Conservation (phyloP, 495 filamentous ascomycete genomes). For the Talaromyces adpressus region DNA sequence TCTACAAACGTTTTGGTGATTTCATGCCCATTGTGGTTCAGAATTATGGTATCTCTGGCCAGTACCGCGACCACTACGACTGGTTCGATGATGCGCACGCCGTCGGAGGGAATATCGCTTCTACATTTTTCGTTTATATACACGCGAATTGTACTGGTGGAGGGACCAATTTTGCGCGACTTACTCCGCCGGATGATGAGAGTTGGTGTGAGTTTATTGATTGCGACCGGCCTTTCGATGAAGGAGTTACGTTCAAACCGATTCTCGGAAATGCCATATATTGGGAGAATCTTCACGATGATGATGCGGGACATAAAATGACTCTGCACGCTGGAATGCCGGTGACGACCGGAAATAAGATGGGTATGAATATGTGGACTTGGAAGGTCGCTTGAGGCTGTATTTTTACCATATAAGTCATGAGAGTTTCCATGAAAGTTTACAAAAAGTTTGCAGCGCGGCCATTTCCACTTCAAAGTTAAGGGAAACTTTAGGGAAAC, state of each 20-base stretch:
- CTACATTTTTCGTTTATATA: constrained; percentile 2
- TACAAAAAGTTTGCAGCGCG: not conserved
- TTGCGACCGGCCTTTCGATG: constrained; percentile 43
- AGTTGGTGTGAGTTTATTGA: constrained; percentile 55
- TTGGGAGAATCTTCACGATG: constrained; percentile 62
- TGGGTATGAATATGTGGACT: constrained; percentile 84
- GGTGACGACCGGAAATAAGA: constrained; percentile 59
- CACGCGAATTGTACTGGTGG: constrained; percentile 3
- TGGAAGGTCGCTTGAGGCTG: not conserved
- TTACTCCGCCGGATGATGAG: constrained; percentile 1
- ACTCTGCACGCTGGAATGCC: constrained; percentile 67
- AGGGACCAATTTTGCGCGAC: constrained; percentile 1
- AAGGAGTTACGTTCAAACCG: constrained; percentile 20
- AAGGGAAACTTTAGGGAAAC: too few relatives aligned
- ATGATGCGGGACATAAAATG: constrained; percentile 57
- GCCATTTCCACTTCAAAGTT: too few relatives aligned
- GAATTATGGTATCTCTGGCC: constrained; percentile 31
- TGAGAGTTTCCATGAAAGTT: not conserved
- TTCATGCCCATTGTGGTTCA: constrained; percentile 5
- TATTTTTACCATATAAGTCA: not conserved
- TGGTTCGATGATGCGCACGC: constrained; percentile 34
- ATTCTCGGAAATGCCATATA: constrained; percentile 66
- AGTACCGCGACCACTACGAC: constrained; percentile 49
- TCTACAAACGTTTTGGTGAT: not conserved
- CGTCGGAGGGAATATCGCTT: constrained; percentile 4